These are phyloP conservation scores for Parascedosporium putredinis DNA, from an alignment of 2,329 filamentous ascomycete species.

Conservation along the genomic window DNA sequence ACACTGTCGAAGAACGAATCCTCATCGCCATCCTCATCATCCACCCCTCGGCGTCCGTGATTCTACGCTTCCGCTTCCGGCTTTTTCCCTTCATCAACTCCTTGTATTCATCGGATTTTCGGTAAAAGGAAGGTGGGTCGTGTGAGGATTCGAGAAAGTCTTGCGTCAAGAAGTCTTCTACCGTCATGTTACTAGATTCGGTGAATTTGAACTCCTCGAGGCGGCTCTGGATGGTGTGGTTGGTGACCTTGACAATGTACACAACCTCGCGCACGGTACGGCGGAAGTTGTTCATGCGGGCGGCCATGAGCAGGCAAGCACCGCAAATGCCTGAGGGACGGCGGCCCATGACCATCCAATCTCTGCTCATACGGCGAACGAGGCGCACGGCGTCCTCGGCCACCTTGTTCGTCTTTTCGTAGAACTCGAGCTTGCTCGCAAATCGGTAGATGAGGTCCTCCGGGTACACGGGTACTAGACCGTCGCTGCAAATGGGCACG, in stretches of 20 bases:
- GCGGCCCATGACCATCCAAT: constrained; percentile 95
- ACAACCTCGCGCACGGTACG: constrained; percentile 88
- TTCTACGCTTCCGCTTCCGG: constrained; percentile 34
- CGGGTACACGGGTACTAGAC: constrained; percentile 61
- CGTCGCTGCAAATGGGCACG: constrained; percentile 57
- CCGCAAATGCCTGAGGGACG: constrained; percentile 90
- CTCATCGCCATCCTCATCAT: constrained; percentile 19
- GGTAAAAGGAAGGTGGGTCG: constrained; percentile 76
- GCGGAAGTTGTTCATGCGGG: constrained; percentile 96
- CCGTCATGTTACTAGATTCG: constrained; percentile 71
- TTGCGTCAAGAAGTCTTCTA: constrained; percentile 70
- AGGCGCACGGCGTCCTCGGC: constrained; percentile 81
- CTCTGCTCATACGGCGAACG: constrained; percentile 83
- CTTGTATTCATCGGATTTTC: constrained; percentile 50
- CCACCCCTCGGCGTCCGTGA: constrained; percentile 16
- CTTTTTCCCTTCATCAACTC: constrained; percentile 39
- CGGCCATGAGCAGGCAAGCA: constrained; percentile 86
- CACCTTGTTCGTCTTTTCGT: constrained; percentile 67
- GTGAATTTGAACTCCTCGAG: constrained; percentile 86
- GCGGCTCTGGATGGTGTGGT: constrained; percentile 83
- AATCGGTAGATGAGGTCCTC: constrained; percentile 90
- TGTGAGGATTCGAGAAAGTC: constrained; percentile 63
- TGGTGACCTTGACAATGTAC: constrained; percentile 96
- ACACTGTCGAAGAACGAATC: constrained; percentile 10
- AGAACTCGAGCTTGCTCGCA: constrained; percentile 85